Evolutionary conservation across 805 yeast species (phyloP).

Genomic region (Ogataea kodamae): DNA sequence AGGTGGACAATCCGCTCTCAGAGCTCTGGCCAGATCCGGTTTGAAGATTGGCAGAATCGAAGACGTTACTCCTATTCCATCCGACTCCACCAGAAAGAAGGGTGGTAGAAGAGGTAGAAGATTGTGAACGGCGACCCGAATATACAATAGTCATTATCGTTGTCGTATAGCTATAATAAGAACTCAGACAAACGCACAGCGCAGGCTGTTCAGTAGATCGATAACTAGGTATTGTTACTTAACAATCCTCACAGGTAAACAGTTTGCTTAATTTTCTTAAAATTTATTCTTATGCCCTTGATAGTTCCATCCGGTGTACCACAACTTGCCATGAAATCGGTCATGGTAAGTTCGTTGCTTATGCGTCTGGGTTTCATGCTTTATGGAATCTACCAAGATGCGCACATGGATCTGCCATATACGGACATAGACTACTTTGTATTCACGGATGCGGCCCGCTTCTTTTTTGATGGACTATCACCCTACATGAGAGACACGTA

Average conservation of each 20-base stretch:
- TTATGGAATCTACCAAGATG: constrained; percentile 87
- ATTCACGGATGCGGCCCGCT: constrained; percentile 86
- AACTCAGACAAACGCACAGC: constrained; percentile 3
- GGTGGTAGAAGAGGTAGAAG: constrained; percentile 99
- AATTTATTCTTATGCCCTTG: constrained; percentile 12
- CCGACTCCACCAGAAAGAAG: constrained; percentile 99
- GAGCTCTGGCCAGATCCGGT: constrained; percentile 99
- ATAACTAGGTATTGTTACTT: too few relatives aligned
- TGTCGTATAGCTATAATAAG: constrained; percentile 13
- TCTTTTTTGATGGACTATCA: constrained; percentile 52
- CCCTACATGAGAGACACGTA: constrained; percentile 88
- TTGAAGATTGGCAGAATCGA: constrained; percentile 99
- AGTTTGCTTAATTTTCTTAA: too few relatives aligned
- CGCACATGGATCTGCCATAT: constrained; percentile 71
- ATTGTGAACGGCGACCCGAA: constrained; percentile 40
- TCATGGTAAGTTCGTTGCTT: constrained; percentile 22
- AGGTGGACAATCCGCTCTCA: constrained; percentile 99
- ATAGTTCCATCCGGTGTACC: constrained; percentile 2
- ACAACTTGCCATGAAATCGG: constrained; percentile 13
- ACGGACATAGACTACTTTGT: constrained; percentile 95
- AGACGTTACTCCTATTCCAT: constrained; percentile 99
- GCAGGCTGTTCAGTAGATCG: constrained; percentile 1
- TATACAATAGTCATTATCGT: constrained; percentile 10
- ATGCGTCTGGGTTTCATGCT: constrained; percentile 61
- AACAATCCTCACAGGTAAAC: too few relatives aligned